Evolutionary conservation across 2,329 filamentous ascomycete species (phyloP), one percentile per base, ranked within the genome.

Genomic region (Epichloe gansuensis): DNA sequence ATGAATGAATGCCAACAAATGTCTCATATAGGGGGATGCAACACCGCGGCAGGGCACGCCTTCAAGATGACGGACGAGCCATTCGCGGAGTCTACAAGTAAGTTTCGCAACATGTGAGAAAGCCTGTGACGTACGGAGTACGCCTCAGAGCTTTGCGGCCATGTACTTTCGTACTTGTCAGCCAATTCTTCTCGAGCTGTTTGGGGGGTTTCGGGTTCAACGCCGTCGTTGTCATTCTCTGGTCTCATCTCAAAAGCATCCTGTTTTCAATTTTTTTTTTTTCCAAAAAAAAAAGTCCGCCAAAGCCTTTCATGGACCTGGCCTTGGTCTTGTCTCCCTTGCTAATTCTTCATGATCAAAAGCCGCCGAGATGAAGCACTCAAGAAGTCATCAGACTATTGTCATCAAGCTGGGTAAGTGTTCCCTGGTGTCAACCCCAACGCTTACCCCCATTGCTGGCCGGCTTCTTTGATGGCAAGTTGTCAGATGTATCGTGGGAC

Each of bases 331-430:
- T 45, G 7, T 34, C 27, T 31, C 40, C 49, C 34, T 50, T 50
- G 49, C 53, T 51, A 40, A 50, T 31, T 41, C 31, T 53, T 40
- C 50, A 51, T 9, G 50, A 53, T 65, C 63, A 60, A 61, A 54
- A 56, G 55, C 65, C 50, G 63, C 69, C 77, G 78, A 67, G 58
- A 87, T 86, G 82, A 87, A 81, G 73, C 73, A 70, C 42, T 68
- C 70, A 51, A 84, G 80, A 58, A 57, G 61, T 41, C 53, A 54
- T 45, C 56, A 66, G 57, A 69, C 66, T 51, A 80, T 93, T 57
- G 87, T 94, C 61, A 91, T 94, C 63, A 94, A 94, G 73, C 79
- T 94, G 57, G 88, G 88, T 93, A 77, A 66, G 77, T 55, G 13
- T 49, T 43, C 39, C 41, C 15, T 35, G 13, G 13, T 23, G 5